Conservation (phyloP, 306 rosid species). For the Malus domestica region DNA sequence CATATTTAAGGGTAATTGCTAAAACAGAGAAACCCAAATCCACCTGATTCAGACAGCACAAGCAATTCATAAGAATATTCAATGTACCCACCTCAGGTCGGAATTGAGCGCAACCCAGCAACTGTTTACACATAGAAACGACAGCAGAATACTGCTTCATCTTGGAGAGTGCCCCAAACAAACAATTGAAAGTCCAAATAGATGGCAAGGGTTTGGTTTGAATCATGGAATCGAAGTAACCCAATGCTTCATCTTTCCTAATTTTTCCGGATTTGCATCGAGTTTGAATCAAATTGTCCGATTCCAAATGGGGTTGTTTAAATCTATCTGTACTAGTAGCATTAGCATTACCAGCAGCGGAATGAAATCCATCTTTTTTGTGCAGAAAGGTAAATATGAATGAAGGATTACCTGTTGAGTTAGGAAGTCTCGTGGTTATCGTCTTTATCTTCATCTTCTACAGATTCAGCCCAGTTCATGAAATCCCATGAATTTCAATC, state of each 20-base stretch:
- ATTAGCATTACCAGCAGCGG: neutral
- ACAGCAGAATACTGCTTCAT: neutral
- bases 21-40: neutral
- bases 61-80: neutral
- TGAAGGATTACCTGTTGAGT: neutral
- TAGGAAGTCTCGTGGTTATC: neutral
- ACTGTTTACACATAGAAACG: neutral
- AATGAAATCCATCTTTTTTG: neutral
- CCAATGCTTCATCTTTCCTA: neutral
- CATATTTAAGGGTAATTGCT: neutral
- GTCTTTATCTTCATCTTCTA: neutral
- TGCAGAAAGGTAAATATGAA: neutral
- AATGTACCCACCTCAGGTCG: neutral
- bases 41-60: neutral
- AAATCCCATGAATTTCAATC: too few relatives aligned
- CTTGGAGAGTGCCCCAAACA: slow-evolving; percentile 6
- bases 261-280: neutral
- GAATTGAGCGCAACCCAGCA: neutral
- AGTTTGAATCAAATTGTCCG: neutral
- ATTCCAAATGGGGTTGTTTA: too few relatives aligned
- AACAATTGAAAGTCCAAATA: neutral
- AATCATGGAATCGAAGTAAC: neutral
- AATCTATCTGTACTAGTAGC: too few relatives aligned
- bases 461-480: too few relatives aligned
- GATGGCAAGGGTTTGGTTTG: slow-evolving; percentile 2